These are phyloP conservation scores for Colletotrichum tropicicola DNA, from an alignment of 2,329 filamentous ascomycete species.

Conservation along the genomic window DNA sequence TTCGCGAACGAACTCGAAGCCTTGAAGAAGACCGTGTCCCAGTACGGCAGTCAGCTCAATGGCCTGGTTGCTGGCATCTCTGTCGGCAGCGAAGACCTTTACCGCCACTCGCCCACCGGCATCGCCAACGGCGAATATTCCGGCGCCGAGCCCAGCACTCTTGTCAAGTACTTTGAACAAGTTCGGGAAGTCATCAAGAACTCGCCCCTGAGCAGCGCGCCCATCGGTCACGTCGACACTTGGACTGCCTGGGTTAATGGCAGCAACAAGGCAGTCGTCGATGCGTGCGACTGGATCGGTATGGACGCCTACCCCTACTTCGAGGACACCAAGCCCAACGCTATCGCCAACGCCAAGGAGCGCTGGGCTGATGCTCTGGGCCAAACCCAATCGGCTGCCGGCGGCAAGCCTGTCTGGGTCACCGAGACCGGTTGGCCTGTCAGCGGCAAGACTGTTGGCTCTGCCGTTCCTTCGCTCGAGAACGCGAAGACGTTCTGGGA, in stretches of 20 bases:
- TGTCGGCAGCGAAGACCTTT: slow-evolving; percentile 87
- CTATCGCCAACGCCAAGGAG: slow-evolving; percentile 67
- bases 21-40: slow-evolving; percentile 72
- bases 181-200: slow-evolving; percentile 71
- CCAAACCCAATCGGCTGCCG: slow-evolving; percentile 65
- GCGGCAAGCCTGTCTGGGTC: slow-evolving; percentile 81
- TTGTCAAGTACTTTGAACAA: slow-evolving; percentile 76
- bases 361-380: slow-evolving; percentile 76
- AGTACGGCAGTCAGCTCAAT: slow-evolving; percentile 74
- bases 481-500: slow-evolving; percentile 87
- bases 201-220: slow-evolving; percentile 64
- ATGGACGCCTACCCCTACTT: slow-evolving; percentile 90
- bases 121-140: slow-evolving; percentile 68
- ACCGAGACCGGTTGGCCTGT: slow-evolving; percentile 92
- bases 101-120: slow-evolving; percentile 79
- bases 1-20: slow-evolving; percentile 81
- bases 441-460: slow-evolving; percentile 68
- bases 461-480: slow-evolving; percentile 68
- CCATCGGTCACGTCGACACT: slow-evolving; percentile 88
- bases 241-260: slow-evolving; percentile 83
- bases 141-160: slow-evolving; percentile 68
- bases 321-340: slow-evolving; percentile 74
- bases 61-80: slow-evolving; percentile 82
- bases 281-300: slow-evolving; percentile 80
- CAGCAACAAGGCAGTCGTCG: slow-evolving; percentile 75